Percentiles rank a stretch among this genome's conserved stretches.
phyloP scores from a whole-genome alignment of 2,329 filamentous ascomycete species.

The Pseudonectria buxi region DNA sequence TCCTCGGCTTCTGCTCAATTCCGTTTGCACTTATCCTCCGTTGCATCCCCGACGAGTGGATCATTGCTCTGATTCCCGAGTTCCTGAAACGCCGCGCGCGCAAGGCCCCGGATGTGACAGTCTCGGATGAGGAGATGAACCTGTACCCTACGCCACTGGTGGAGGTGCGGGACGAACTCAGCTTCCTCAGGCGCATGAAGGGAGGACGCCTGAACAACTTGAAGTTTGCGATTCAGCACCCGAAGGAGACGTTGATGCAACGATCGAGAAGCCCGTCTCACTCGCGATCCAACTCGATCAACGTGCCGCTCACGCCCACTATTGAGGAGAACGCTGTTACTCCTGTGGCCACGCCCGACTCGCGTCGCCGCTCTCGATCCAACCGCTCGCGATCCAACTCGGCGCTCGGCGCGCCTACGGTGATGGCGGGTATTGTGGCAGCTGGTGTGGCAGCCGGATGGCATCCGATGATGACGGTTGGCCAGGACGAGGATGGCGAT shows the following conservation, averaged over 20 bases:
- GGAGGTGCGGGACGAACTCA: slow-evolving; percentile 73
- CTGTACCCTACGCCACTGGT: slow-evolving; percentile 65
- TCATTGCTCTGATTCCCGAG: slow-evolving; percentile 47
- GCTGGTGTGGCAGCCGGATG: slow-evolving; percentile 70
- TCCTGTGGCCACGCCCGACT: slow-evolving; percentile 49
- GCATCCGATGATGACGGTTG: slow-evolving; percentile 51
- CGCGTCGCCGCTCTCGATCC: slow-evolving; percentile 60
- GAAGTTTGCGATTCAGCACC: slow-evolving; percentile 70
- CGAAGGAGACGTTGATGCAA: slow-evolving; percentile 60
- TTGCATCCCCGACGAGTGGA: slow-evolving; percentile 67
- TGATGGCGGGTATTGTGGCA: slow-evolving; percentile 79
- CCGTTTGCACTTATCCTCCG: slow-evolving; percentile 77
- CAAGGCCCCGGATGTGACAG: slow-evolving; percentile 47
- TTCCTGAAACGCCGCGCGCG: slow-evolving; percentile 43
- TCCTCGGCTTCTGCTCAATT: slow-evolving; percentile 78
- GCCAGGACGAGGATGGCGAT: slow-evolving; percentile 15
- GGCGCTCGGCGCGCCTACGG: slow-evolving; percentile 65
- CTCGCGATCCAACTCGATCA: slow-evolving; percentile 57
- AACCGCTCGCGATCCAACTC: slow-evolving; percentile 62
- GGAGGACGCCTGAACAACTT: slow-evolving; percentile 76
- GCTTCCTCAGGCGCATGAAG: slow-evolving; percentile 72
- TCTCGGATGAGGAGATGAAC: slow-evolving; percentile 62
- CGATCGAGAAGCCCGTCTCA: slow-evolving; percentile 57
- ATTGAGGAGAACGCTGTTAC: slow-evolving; percentile 46
- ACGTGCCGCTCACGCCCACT: slow-evolving; percentile 56